Evolutionary conservation across 441 rosid genomes (phyloP).

Genomic region (Adansonia gregorii): DNA sequence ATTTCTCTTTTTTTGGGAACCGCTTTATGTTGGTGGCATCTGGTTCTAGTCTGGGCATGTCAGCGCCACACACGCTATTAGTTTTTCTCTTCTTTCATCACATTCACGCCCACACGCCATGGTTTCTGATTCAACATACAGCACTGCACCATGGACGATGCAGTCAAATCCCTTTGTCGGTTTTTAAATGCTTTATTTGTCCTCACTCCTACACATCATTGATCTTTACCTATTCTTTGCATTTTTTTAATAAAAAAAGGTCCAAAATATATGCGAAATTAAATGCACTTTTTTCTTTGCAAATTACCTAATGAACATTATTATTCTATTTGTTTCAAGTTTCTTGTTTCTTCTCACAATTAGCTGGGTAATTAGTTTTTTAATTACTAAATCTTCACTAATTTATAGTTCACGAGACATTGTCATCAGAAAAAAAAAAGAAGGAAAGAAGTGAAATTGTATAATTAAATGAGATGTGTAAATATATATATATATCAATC

Average conservation of each 20-base stretch:
- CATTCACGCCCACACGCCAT: slow-evolving; percentile 62
- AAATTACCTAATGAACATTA: background rate
- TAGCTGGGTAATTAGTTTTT: background rate
- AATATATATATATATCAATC: background rate
- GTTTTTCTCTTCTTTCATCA: slow-evolving; percentile 13
- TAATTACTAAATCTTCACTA: background rate
- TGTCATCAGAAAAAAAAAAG: too few relatives aligned
- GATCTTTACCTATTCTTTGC: background rate
- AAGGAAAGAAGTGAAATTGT: background rate
- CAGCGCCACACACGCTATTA: slow-evolving; percentile 56
- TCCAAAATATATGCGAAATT: background rate
- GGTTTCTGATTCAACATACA: slow-evolving; percentile 57
- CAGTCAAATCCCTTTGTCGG: slow-evolving; percentile 44
- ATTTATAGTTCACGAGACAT: too few relatives aligned
- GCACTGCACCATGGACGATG: slow-evolving; percentile 48
- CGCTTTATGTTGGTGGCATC: slow-evolving; percentile 19
- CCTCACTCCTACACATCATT: background rate
- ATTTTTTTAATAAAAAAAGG: background rate
- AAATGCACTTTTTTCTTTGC: background rate
- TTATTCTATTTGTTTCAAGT: too few relatives aligned
- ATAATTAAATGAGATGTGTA: background rate
- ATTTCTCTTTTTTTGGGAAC: slow-evolving; percentile 13
- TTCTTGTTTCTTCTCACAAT: too few relatives aligned
- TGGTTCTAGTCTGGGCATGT: background rate
- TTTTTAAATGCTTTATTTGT: background rate